Evolutionary conservation across 192 early-diverging fungal species (phyloP).

Genomic region (Entophlyctis helioformis): DNA sequence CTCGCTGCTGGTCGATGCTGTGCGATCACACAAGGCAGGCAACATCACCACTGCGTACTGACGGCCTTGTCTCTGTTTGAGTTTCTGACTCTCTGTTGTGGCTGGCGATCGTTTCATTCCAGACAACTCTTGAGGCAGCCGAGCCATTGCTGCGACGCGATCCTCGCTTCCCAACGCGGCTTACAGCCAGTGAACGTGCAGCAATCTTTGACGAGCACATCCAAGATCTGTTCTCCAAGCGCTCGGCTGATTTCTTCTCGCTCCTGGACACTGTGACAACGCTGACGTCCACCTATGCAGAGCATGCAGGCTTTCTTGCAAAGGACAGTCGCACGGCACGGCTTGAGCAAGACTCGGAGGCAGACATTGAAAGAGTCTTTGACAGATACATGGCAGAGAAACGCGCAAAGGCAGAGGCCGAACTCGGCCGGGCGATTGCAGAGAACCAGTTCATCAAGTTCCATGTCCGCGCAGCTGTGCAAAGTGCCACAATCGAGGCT

Average conservation of each 20-base stretch:
- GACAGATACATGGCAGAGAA: conserved; percentile 15
- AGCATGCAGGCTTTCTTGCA: conserved; percentile 13
- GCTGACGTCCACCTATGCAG: conserved; percentile 31
- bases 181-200: conserved; percentile 16
- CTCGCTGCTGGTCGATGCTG: conserved; percentile 35
- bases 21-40: conserved; percentile 34
- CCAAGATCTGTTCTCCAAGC: conserved; percentile 18
- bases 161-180: conserved; percentile 20
- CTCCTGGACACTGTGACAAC: conserved; percentile 22
- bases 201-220: conserved; percentile 33
- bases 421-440: conserved; percentile 21
- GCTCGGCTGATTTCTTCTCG: conserved; percentile 20
- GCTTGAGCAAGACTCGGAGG: background rate
- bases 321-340: conserved; percentile 23
- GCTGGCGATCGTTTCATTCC: too few species aligned
- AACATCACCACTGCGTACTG: background rate
- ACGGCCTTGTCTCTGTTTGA: background rate
- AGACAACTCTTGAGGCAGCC: too few species aligned
- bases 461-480: conserved; percentile 33
- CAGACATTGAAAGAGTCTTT: conserved; percentile 18
- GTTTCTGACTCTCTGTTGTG: conserved; percentile 13
- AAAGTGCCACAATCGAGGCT: conserved; percentile 13
- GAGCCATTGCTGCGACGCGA: conserved; percentile 35
- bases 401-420: conserved; percentile 15
- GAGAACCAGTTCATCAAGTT: conserved; percentile 46